Percentiles rank a stretch among this genome's conserved stretches.
phyloP scores from a whole-genome alignment of 148 eudicot genomes.

The Limonium bicolor region DNA sequence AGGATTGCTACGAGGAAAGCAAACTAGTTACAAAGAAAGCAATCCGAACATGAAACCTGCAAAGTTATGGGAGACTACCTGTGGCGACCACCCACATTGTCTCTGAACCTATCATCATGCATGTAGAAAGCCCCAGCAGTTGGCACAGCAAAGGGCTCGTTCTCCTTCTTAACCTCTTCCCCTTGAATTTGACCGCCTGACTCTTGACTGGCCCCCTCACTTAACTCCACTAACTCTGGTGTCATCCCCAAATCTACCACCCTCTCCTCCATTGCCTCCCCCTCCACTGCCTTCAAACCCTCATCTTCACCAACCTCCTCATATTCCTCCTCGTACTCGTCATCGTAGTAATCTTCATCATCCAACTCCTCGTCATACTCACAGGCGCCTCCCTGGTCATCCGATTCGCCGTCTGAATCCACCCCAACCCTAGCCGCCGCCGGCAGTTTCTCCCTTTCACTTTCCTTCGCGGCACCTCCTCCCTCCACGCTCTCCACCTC shows the following conservation, averaged over 20 bases:
- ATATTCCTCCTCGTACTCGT: constrained; percentile 11
- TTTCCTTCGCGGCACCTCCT: constrained; percentile 11
- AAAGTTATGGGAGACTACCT: too few species aligned
- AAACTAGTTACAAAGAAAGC: too few species aligned
- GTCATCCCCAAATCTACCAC: constrained; percentile 2
- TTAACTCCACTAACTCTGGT: constrained; percentile 6
- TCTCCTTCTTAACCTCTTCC: constrained; percentile 51
- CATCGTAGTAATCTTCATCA: constrained; percentile 17
- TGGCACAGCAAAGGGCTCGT: constrained; percentile 88
- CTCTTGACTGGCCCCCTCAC: constrained; percentile 5
- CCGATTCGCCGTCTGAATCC: constrained; percentile 50
- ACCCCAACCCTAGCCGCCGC: constrained; percentile 8
- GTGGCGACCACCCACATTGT: constrained; percentile 50
- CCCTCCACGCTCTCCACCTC: constrained; percentile 22
- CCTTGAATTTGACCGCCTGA: constrained; percentile 10
- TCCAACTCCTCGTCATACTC: constrained; percentile 47
- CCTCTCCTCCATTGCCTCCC: constrained; percentile 8
- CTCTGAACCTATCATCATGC: constrained; percentile 92
- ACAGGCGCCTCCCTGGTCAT: constrained; percentile 56
- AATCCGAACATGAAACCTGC: too few species aligned
- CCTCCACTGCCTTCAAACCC: constrained; percentile 17
- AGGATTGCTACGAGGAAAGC: too few species aligned
- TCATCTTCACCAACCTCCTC: constrained; percentile 17
- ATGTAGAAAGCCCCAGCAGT: constrained; percentile 94
- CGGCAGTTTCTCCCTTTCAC: constrained; percentile 7